Conservation (phyloP, 768 basidiomycete genomes). For the Tubosaeta sp. region DNA sequence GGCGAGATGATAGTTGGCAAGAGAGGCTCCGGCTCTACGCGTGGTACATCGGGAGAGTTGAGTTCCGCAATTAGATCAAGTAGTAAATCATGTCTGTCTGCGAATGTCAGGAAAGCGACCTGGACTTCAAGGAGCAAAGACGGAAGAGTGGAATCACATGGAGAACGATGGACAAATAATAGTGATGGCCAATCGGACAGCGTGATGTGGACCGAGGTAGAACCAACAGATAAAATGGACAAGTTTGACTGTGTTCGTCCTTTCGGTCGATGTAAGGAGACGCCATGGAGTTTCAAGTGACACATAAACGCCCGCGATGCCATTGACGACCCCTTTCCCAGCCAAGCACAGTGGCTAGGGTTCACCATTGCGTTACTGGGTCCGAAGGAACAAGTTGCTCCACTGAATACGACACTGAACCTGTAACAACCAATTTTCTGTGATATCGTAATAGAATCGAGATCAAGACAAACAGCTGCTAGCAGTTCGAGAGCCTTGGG, state of each 20-base stretch:
- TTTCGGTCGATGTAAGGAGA: constrained; percentile 44
- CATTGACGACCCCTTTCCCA: constrained; percentile 43
- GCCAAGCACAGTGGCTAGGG: constrained; percentile 45
- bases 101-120: constrained; percentile 44
- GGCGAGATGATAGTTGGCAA: constrained; percentile 32
- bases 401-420: constrained; percentile 42
- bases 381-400: constrained; percentile 38
- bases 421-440: constrained; percentile 32
- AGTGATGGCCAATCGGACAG: constrained; percentile 62
- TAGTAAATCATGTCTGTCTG: constrained; percentile 53
- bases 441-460: constrained; percentile 46
- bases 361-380: constrained; percentile 45
- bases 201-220: constrained; percentile 31
- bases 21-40: constrained; percentile 7
- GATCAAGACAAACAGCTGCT: constrained; percentile 37
- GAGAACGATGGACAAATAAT: constrained; percentile 25
- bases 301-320: constrained; percentile 46
- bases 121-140: constrained; percentile 45
- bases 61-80: constrained; percentile 32
- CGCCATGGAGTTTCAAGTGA: constrained; percentile 37
- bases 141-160: constrained; percentile 56
- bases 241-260: constrained; percentile 26
- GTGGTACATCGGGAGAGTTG: constrained; percentile 10
- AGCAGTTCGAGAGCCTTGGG: constrained; percentile 30
- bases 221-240: constrained; percentile 34